Evolutionary conservation across 2,329 filamentous ascomycete species (phyloP), one percentile per base, ranked within the genome.

Genomic region (Claviceps purpurea): DNA sequence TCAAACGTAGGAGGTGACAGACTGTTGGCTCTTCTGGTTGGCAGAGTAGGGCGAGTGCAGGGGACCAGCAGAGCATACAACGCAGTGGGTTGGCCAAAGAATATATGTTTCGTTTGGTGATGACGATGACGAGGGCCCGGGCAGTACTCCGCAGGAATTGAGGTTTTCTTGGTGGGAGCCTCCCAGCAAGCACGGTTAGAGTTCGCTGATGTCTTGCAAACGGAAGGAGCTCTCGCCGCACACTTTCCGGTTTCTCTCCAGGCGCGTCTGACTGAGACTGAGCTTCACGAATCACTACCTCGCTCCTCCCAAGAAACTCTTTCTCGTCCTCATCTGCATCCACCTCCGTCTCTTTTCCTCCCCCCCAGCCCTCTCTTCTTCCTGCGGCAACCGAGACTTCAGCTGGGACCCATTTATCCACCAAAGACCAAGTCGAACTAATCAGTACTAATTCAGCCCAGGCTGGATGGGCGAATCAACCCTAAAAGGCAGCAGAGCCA

Each of bases 221-320:
- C 30, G 50, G 50, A 47, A 51, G 50, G 50, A 42, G 44, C 37
- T 43, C 46, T 51, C 50, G 38, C 39, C 44, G 34, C 46, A 26
- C 44, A 24, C 50, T 51, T 26, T 39, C 40, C 50, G 37, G 20
- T 20, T 44, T 41, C n/a, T 41, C 24, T n/a, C 18, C 38, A 22
- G 24, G 10, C 37, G 26, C 34, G 18, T 40, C 11, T 38, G 24
- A 41, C 34, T 50, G 8, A 6, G 14, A 8, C 41, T 44, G 8
- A 14, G 38, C 42, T 39, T 26, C 34, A 34, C 5, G 34, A 50
- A 34, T 37, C 43, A 40, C 37, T 47, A 34, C 42, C 51, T 49
- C 26, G 30, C 26, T 6, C 24, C 18, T 49, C n/a, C 24, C 41
- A 20, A 43, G 16, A 20, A 18, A 30, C 14, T 46, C 24, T 18